phyloP scores from a whole-genome alignment of 73 alveolate species.

The Uronychia setigera region DNA sequence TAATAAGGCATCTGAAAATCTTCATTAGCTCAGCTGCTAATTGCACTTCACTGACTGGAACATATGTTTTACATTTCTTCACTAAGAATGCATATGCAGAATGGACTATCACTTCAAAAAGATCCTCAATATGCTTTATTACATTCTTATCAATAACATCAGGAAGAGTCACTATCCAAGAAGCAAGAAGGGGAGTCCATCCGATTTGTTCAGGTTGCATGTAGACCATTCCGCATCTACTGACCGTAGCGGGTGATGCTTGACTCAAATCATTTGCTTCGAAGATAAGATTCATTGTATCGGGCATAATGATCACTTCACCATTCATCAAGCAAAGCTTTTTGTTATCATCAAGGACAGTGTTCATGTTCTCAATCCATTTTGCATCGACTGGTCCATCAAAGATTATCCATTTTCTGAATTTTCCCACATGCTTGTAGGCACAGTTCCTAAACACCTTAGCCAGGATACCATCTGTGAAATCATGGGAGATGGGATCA shows the following conservation, averaged over 20 bases:
- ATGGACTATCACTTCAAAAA: constrained; percentile 36
- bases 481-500: constrained; percentile 75
- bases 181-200: constrained; percentile 67
- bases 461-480: constrained; percentile 77
- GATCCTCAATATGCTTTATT: constrained; percentile 36
- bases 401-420: constrained; percentile 91
- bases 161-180: constrained; percentile 61
- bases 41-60: constrained; percentile 29
- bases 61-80: constrained; percentile 10
- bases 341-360: constrained; percentile 96
- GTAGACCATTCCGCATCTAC: constrained; percentile 98
- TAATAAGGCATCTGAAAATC: constrained; percentile 28
- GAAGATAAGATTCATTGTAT: constrained; percentile 92
- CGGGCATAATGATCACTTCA: constrained; percentile 90
- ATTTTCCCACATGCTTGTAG: constrained; percentile 69
- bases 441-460: constrained; percentile 53
- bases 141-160: constrained; percentile 33
- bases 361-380: constrained; percentile 98
- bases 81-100: constrained; percentile 11
- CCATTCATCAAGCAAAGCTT: constrained; percentile 95
- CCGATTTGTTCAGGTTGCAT: constrained; percentile 94
- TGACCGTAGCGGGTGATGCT: constrained; percentile 99
- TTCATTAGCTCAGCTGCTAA: constrained; percentile 23
- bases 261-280: constrained; percentile 92
- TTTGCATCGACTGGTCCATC: constrained; percentile 99